Evolutionary conservation across 371 early-diverging fungal species (phyloP).

Genomic region (Dinochytrium kinnereticum): DNA sequence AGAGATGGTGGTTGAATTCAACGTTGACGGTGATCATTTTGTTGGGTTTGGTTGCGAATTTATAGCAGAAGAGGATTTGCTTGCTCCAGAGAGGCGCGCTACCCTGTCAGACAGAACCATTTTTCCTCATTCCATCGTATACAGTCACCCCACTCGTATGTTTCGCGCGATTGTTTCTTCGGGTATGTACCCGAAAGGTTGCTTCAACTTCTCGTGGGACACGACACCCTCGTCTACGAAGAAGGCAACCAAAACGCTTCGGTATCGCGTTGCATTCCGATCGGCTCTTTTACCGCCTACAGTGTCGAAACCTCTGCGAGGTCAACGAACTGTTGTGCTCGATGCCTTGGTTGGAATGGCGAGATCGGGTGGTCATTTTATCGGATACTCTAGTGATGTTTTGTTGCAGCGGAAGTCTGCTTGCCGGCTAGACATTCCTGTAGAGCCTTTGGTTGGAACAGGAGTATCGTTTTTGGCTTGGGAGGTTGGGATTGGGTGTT

Average conservation of each 20-base stretch:
- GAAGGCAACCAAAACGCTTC: slow-evolving; percentile 21
- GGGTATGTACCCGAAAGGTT: slow-evolving; percentile 19
- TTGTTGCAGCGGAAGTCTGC: slow-evolving; percentile 30
- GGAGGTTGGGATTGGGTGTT: slow-evolving; percentile 42
- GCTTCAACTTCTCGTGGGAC: slow-evolving; percentile 34
- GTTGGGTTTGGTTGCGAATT: not conserved
- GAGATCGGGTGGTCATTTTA: slow-evolving; percentile 18
- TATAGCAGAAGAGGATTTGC: not conserved
- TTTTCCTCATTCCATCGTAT: not conserved
- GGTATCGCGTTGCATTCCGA: slow-evolving; percentile 17
- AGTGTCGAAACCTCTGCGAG: not conserved
- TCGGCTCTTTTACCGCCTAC: slow-evolving; percentile 8
- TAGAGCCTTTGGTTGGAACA: slow-evolving; percentile 8
- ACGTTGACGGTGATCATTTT: not conserved
- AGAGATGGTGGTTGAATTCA: not conserved
- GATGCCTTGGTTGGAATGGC: not conserved
- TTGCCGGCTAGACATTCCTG: slow-evolving; percentile 20
- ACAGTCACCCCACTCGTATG: not conserved
- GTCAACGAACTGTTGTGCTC: slow-evolving; percentile 17
- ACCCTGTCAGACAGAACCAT: too few relatives aligned
- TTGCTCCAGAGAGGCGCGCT: not conserved
- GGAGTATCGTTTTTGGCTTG: slow-evolving; percentile 38
- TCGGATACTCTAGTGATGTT: slow-evolving; percentile 27
- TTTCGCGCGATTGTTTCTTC: slow-evolving; percentile 22
- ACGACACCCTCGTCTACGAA: slow-evolving; percentile 17